These are phyloP conservation scores for Tetracladium maxilliforme DNA, from an alignment of 2,329 filamentous ascomycete species.

Conservation along the genomic window DNA sequence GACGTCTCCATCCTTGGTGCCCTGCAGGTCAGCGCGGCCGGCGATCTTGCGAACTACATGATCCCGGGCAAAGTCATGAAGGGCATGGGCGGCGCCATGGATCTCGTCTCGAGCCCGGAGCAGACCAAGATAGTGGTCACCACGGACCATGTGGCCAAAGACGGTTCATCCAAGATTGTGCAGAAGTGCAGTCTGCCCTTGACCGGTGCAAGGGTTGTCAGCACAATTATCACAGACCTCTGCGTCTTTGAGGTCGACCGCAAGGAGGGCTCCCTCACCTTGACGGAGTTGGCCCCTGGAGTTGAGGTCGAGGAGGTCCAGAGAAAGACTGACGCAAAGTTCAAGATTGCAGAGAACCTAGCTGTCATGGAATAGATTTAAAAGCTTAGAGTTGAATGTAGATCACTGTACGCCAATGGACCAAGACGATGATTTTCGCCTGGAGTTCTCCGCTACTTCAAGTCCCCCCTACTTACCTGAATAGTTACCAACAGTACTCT, in stretches of 20 bases:
- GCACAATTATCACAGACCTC: conserved; percentile 81
- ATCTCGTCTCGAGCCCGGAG: conserved; percentile 75
- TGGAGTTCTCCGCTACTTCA: too few species aligned
- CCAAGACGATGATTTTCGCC: too few species aligned
- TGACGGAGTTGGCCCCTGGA: conserved; percentile 77
- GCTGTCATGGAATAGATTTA: conserved; percentile 54
- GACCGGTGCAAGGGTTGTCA: conserved; percentile 77
- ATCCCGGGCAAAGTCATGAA: conserved; percentile 74
- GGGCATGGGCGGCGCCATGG: conserved; percentile 88
- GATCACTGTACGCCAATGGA: too few species aligned
- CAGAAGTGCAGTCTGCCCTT: conserved; percentile 92
- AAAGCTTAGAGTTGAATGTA: conserved; percentile 19
- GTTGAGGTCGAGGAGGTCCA: conserved; percentile 81
- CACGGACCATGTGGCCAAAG: conserved; percentile 95
- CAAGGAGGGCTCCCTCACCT: conserved; percentile 60
- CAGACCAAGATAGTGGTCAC: conserved; percentile 89
- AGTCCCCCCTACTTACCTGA: too few species aligned
- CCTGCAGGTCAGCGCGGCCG: conserved; percentile 55
- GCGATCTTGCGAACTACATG: conserved; percentile 84
- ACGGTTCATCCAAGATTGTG: conserved; percentile 85
- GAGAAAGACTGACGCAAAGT: conserved; percentile 76
- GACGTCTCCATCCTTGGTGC: conserved; percentile 79
- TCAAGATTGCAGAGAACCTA: conserved; percentile 65
- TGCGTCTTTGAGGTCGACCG: conserved; percentile 76
- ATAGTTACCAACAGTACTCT: too few species aligned